phyloP scores from a whole-genome alignment of 495 filamentous ascomycete genomes.

The Oidiodendron maius region DNA sequence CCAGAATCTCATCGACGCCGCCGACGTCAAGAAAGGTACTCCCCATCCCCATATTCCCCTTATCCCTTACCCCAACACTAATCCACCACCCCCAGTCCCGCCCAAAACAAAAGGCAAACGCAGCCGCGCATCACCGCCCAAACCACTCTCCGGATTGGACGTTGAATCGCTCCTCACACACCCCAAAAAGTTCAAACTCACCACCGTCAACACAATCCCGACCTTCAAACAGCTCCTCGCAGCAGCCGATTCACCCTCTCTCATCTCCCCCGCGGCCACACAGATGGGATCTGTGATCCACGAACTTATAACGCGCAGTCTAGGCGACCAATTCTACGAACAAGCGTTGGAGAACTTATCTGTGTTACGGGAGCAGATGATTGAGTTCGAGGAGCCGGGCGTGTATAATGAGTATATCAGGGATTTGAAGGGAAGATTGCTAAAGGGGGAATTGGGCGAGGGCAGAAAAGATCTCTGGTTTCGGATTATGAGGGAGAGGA shows the following conservation, averaged over 20 bases:
- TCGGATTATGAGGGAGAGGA: conserved; percentile 51
- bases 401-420: conserved; percentile 73
- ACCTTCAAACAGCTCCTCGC: conserved; percentile 80
- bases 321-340: conserved; percentile 70
- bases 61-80: background rate
- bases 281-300: conserved; percentile 72
- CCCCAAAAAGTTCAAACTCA: conserved; percentile 52
- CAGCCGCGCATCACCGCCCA: conserved; percentile 56
- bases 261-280: conserved; percentile 59
- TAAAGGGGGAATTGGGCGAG: conserved; percentile 69
- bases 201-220: conserved; percentile 75
- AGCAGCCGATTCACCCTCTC: conserved; percentile 51
- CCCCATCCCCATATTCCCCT: background rate
- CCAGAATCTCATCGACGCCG: conserved; percentile 54
- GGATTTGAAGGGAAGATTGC: conserved; percentile 64
- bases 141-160: conserved; percentile 88
- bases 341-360: conserved; percentile 70
- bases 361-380: conserved; percentile 72
- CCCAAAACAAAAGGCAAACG: conserved; percentile 75
- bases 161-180: conserved; percentile 67
- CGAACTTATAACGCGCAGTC: conserved; percentile 62
- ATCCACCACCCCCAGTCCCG: conserved; percentile 51
- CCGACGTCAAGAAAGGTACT: conserved; percentile 82
- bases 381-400: conserved; percentile 66
- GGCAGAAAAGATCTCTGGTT: conserved; percentile 83